phyloP scores from a whole-genome alignment of 208 protist species.

The Trypanosoma avium region DNA sequence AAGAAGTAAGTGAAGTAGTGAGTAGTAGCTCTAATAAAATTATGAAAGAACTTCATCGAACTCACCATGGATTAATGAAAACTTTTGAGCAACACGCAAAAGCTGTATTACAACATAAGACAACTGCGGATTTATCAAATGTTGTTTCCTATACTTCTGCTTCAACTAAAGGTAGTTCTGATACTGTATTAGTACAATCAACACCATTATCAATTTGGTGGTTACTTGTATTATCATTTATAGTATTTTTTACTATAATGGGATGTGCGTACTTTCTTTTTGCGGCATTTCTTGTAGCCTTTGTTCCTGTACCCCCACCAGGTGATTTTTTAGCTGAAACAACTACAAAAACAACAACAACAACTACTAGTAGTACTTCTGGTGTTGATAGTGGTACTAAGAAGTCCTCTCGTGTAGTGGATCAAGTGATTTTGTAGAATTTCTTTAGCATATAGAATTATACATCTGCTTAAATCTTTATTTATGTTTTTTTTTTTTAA shows the following conservation, averaged over 20 bases:
- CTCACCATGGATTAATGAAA: constrained; percentile 10
- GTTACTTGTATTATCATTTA: constrained; percentile 41
- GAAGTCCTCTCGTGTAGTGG: constrained; percentile 29
- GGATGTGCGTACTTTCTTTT: constrained; percentile 66
- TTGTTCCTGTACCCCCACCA: constrained; percentile 52
- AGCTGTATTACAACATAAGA: not conserved
- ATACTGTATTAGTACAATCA: not conserved
- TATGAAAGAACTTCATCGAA: constrained; percentile 11
- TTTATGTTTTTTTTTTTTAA: constrained; percentile 25
- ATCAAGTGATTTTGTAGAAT: constrained; percentile 25
- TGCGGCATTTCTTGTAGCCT: constrained; percentile 68
- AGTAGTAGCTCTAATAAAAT: not conserved
- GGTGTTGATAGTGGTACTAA: too few species aligned
- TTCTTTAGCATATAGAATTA: not conserved
- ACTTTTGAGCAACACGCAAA: constrained; percentile 13
- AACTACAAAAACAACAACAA: too few species aligned
- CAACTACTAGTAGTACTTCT: too few species aligned
- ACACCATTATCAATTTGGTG: constrained; percentile 42
- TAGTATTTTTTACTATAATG: constrained; percentile 44
- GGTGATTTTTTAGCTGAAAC: not conserved
- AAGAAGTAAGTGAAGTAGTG: constrained; percentile 17
- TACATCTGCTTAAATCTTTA: not conserved
- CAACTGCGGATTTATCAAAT: not conserved
- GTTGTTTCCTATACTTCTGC: not conserved
- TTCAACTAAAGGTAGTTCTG: not conserved